Percentiles rank a stretch among this genome's conserved stretches.
These are phyloP conservation scores for Aspergillus persii DNA, from an alignment of 2,329 filamentous ascomycete species.

Conservation along the genomic window DNA sequence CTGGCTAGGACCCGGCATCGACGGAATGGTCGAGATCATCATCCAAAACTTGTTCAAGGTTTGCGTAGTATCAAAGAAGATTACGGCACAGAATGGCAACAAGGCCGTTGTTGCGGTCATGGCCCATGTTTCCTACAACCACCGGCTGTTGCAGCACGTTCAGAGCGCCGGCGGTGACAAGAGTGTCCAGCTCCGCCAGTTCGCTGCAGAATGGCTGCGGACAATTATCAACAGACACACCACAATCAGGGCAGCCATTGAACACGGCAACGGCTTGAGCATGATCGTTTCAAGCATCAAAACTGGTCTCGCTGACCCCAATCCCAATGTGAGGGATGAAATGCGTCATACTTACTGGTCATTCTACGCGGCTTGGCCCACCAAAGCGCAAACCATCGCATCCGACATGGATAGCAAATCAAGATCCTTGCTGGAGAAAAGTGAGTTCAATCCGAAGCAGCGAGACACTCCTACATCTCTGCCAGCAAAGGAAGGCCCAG, in stretches of 20 bases:
- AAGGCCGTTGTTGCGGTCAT: constrained; percentile 77
- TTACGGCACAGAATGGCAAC: constrained; percentile 81
- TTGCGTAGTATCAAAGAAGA: constrained; percentile 87
- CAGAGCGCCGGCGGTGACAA: constrained; percentile 77
- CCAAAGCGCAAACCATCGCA: constrained; percentile 75
- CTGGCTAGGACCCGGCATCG: constrained; percentile 72
- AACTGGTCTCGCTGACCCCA: constrained; percentile 83
- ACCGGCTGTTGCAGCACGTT: constrained; percentile 81
- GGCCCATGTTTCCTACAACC: constrained; percentile 73
- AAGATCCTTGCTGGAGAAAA: constrained; percentile 76
- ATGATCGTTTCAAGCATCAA: constrained; percentile 83
- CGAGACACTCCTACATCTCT: constrained; percentile 2
- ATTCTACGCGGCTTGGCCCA: constrained; percentile 74
- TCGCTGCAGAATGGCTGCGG: constrained; percentile 77
- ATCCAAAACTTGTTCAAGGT: constrained; percentile 89
- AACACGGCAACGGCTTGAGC: constrained; percentile 80
- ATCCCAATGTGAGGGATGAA: constrained; percentile 83
- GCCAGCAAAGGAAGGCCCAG: constrained; percentile 18
- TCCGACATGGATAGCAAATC: constrained; percentile 73
- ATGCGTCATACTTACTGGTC: constrained; percentile 85
- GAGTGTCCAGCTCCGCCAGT: constrained; percentile 81
- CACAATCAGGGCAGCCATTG: constrained; percentile 74
- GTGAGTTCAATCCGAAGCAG: constrained; percentile 66
- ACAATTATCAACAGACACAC: constrained; percentile 75
- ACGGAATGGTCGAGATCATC: constrained; percentile 84